phyloP scores from a whole-genome alignment of 164 flowering plant genomes.

The grape (Vitis vinifera) region DNA sequence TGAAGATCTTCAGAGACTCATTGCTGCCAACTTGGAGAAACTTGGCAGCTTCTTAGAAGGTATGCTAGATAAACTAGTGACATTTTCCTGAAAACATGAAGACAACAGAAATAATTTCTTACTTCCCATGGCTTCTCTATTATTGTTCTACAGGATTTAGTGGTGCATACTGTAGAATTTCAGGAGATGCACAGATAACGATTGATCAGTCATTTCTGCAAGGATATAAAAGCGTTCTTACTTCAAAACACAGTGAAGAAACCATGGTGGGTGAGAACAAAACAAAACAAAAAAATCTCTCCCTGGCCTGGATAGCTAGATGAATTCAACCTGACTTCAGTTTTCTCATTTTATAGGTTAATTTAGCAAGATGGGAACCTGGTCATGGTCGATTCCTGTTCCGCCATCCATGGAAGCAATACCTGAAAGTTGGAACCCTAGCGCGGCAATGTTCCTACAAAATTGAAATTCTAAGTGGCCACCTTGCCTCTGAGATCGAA shows the following conservation, averaged over 20 bases:
- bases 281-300: not conserved
- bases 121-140: not conserved
- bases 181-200: not conserved
- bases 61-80: not conserved
- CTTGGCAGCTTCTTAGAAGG: slow-evolving; percentile 11
- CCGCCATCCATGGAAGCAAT: slow-evolving; percentile 21
- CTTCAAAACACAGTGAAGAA: slow-evolving; percentile 2
- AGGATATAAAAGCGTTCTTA: slow-evolving; percentile 6
- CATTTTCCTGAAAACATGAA: not conserved
- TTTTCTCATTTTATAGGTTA: slow-evolving; percentile 3
- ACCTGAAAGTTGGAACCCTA: slow-evolving; percentile 12
- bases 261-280: not conserved
- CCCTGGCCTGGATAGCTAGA: too few species aligned
- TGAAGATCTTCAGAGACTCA: slow-evolving; percentile 13
- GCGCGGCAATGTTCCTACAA: slow-evolving; percentile 10
- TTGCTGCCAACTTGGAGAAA: slow-evolving; percentile 6
- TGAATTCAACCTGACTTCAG: not conserved
- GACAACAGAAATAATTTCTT: not conserved
- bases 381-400: slow-evolving; percentile 16
- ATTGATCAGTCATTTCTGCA: not conserved
- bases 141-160: not conserved
- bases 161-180: not conserved
- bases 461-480: slow-evolving; percentile 12
- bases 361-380: slow-evolving; percentile 21
- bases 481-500: not conserved